Percentiles rank a stretch among this genome's conserved stretches.
Conservation (phyloP, 805 yeast genomes). For the Metschnikowia picachoensis region DNA sequence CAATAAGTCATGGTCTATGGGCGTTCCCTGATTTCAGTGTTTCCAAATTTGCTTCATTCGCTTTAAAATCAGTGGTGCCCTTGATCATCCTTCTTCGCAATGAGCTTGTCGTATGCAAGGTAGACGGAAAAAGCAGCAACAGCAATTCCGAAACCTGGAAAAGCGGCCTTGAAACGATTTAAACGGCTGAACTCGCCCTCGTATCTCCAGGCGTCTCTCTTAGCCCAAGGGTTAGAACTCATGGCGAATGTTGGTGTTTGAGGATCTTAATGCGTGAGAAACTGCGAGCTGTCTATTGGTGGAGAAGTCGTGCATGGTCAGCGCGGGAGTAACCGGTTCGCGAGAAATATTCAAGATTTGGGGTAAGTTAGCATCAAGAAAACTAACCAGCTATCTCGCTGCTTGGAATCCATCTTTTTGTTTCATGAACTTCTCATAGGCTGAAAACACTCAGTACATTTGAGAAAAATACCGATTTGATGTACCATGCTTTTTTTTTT, state of each 20-base stretch:
- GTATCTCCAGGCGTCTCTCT: slow-evolving; percentile 88
- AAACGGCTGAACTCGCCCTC: slow-evolving; percentile 73
- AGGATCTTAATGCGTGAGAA: neutral
- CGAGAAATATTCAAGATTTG: neutral
- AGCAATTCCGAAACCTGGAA: slow-evolving; percentile 82
- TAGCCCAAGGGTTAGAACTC: slow-evolving; percentile 29
- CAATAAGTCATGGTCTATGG: too few relatives aligned
- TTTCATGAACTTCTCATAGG: too few relatives aligned
- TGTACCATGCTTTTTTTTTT: too few relatives aligned
- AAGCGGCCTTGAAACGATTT: slow-evolving; percentile 63
- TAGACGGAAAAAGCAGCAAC: slow-evolving; percentile 69
- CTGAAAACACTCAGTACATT: too few relatives aligned
- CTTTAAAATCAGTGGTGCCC: slow-evolving; percentile 16
- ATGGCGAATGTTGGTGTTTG: slow-evolving; percentile 7
- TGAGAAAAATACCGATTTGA: too few relatives aligned
- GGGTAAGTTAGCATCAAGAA: too few relatives aligned
- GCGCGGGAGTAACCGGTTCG: slow-evolving; percentile 3
- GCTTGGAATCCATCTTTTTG: too few relatives aligned
- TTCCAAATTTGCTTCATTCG: too few relatives aligned
- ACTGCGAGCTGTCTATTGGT: slow-evolving; percentile 16
- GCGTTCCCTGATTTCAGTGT: too few relatives aligned
- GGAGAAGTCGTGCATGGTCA: slow-evolving; percentile 13
- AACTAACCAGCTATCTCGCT: too few relatives aligned
- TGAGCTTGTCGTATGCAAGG: slow-evolving; percentile 56
- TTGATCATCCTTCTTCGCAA: slow-evolving; percentile 34